Conservation (phyloP, 2,329 filamentous ascomycete species). For the Fusarium sp. region DNA sequence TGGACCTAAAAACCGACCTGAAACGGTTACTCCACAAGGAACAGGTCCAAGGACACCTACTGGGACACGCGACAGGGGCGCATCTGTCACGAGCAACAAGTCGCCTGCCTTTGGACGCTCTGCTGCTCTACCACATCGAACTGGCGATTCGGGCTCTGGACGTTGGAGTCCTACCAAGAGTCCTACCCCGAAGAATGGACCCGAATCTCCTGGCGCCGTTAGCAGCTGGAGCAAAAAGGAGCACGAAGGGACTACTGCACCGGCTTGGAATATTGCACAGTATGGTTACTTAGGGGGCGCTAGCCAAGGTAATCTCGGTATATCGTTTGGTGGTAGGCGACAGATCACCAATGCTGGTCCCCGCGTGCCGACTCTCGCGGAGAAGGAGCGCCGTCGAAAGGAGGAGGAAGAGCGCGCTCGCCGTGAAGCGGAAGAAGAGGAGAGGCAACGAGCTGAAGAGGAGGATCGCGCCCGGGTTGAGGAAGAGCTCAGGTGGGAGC, state of each 20-base stretch:
- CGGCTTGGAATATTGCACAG: slow-evolving; percentile 98
- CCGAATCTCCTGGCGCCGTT: slow-evolving; percentile 64
- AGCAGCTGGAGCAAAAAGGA: slow-evolving; percentile 91
- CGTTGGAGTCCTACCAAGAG: slow-evolving; percentile 71
- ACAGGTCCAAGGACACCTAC: slow-evolving; percentile 66
- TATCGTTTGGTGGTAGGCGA: slow-evolving; percentile 88
- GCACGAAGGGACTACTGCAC: slow-evolving; percentile 82
- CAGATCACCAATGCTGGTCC: slow-evolving; percentile 91
- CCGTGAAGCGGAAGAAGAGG: slow-evolving; percentile 62
- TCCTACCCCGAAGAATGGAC: slow-evolving; percentile 57
- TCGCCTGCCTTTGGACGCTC: slow-evolving; percentile 58
- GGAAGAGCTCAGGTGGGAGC: slow-evolving; percentile 74
- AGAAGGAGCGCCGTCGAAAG: slow-evolving; percentile 78
- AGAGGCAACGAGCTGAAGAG: slow-evolving; percentile 61
- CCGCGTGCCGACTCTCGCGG: slow-evolving; percentile 79
- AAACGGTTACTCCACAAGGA: slow-evolving; percentile 70
- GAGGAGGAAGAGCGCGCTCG: slow-evolving; percentile 70
- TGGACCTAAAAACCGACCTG: slow-evolving; percentile 72
- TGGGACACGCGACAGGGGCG: slow-evolving; percentile 55
- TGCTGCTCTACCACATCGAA: slow-evolving; percentile 57
- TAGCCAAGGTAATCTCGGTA: slow-evolving; percentile 93
- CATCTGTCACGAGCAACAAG: slow-evolving; percentile 67
- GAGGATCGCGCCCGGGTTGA: slow-evolving; percentile 71
- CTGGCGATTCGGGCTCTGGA: slow-evolving; percentile 64
- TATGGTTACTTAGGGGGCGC: slow-evolving; percentile 99